Evolutionary conservation across 176 grass and related monocot genomes (phyloP).

Genomic region (Hordeum marinum): DNA sequence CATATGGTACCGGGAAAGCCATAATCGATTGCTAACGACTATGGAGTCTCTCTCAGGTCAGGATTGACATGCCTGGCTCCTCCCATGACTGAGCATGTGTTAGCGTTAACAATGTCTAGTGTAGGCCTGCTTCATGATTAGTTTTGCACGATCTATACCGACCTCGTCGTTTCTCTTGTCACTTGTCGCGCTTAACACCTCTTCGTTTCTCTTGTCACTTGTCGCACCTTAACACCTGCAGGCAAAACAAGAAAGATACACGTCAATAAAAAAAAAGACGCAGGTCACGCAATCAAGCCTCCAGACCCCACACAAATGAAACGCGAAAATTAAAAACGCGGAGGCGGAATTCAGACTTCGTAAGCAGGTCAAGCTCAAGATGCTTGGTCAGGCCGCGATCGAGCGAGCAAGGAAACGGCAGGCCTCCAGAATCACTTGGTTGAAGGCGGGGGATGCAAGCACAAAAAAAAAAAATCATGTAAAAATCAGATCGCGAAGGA

Average conservation of each 20-base stretch:
- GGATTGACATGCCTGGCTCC: not conserved
- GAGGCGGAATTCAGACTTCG: no score
- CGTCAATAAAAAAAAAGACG: no score
- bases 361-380: no score
- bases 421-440: no score
- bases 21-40: not conserved
- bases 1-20: not conserved
- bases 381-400: no score
- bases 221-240: not conserved
- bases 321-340: no score
- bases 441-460: no score
- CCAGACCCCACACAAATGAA: not conserved
- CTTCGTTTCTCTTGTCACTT: not conserved
- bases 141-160: not conserved
- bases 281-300: not conserved
- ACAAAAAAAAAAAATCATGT: no score
- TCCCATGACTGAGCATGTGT: not conserved
- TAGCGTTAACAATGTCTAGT: not conserved
- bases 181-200: not conserved
- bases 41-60: not conserved
- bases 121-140: not conserved
- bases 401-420: no score
- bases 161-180: not conserved
- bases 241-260: not conserved
- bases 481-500: no score